Base-by-base conservation (phyloP, 805 yeast genomes). In the Blastobotrys attinorum region DNA sequence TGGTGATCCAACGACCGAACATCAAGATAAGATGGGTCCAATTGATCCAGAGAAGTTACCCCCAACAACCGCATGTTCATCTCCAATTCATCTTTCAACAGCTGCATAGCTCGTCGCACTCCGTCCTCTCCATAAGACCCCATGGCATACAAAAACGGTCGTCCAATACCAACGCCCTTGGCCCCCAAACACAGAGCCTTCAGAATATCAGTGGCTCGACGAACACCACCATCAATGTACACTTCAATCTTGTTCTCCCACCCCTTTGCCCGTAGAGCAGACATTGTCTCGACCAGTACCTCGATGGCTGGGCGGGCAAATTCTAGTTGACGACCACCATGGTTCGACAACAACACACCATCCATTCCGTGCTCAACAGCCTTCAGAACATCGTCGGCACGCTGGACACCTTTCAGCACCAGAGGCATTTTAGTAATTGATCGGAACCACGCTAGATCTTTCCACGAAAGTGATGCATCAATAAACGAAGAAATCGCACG, bases 311-410 rank as follows among this genome's bases (percentile, higher is more conserved):
- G 77, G n/a, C 84, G 73, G 1, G 95, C 71, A 56, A 76, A 83
- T 62, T 87, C 96, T 45, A 87, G 66, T 62, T 86, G 95, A 48
- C 96, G 70, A 34, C 96, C 95, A 47, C 96, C 96, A 63, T 86
- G 96, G 59, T 86, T 87, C 2, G 94, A 84, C 40, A 86, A 56
- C 3, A 87, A 86, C n/a, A 86, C 81, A 34, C 89, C 95, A 35
- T 78, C 75, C 22, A 75, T 73, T 3, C 92, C 92, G 53, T 72
- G 64, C 50, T 83, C 81, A 4, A 77, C 77, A 0, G 95, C 95
- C 52, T 66, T 62, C 16, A 85, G 59, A 0, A 83, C 88, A 58
- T 87, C 96, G 49, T 83, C 90, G 34, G 76, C 77, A 25, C 90
- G 66, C 63, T 85, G 94, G n/a, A 87, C 80, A 46, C 96, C 96